Evolutionary conservation across 352 stramenopile genomes (phyloP).

Genomic region (Pythium aristosporum): DNA sequence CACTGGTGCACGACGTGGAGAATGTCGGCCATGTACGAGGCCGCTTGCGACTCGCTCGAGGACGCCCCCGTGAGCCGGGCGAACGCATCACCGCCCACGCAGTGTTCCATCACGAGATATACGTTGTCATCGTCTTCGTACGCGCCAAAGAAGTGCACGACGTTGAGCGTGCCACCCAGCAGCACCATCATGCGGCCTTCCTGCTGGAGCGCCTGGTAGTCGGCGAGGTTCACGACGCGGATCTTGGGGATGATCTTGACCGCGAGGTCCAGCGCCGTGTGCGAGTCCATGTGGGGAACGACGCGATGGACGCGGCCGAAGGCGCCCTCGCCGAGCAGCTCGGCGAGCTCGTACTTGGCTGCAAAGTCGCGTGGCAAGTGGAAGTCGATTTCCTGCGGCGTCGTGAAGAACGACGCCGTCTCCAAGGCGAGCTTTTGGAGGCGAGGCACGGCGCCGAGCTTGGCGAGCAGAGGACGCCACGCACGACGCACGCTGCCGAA

Average conservation of each 20-base stretch:
- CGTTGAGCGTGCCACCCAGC: slow-evolving; percentile 73
- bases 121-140: slow-evolving; percentile 76
- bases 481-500: slow-evolving; percentile 61
- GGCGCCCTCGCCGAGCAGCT: slow-evolving; percentile 66
- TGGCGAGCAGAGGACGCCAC: slow-evolving; percentile 51
- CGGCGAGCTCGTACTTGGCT: slow-evolving; percentile 44
- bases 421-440: slow-evolving; percentile 56
- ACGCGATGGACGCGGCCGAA: slow-evolving; percentile 70
- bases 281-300: slow-evolving; percentile 21
- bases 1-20: slow-evolving; percentile 82
- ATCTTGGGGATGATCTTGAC: slow-evolving; percentile 80
- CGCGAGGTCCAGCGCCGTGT: slow-evolving; percentile 47
- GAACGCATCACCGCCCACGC: slow-evolving; percentile 62
- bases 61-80: slow-evolving; percentile 28
- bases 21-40: slow-evolving; percentile 74
- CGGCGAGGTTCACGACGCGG: slow-evolving; percentile 51
- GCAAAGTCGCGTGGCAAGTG: slow-evolving; percentile 55
- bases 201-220: slow-evolving; percentile 67
- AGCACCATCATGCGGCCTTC: slow-evolving; percentile 78
- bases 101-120: slow-evolving; percentile 82
- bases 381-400: slow-evolving; percentile 64
- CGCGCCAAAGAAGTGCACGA: slow-evolving; percentile 80
- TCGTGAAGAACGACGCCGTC: slow-evolving; percentile 61
- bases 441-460: slow-evolving; percentile 37
- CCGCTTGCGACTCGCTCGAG: slow-evolving; percentile 42